Base-by-base conservation (phyloP, 768 basidiomycete genomes). In the Kwoniella sp. region DNA sequence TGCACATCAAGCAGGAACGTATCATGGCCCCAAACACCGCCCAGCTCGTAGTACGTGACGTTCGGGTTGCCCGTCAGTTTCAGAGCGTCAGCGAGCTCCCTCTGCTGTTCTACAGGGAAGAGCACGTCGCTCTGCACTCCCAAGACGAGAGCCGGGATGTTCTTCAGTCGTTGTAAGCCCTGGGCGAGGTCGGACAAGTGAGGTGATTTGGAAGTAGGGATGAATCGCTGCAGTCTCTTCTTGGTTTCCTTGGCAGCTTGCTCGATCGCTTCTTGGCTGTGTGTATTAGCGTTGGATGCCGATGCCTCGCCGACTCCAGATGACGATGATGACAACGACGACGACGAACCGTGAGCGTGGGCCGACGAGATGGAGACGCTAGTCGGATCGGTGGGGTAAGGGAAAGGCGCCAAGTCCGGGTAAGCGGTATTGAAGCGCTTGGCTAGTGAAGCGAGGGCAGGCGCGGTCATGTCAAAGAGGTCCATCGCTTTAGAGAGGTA, bases 401-500 rank as follows among this genome's bases (percentile, higher is more conserved):
- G 79, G 73, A 80, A 80, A 13, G 75, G 76, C 17, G 68, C 64
- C 22, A 68, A 58, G 37, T 65, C 57, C 22, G 78, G 72, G 57
- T 79, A 77, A 17, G 74, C 67, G 4, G 58, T 55, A 30, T 68
- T 65, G 65, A 70, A 81, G 51, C 73, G 70, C 25, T 79, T 74
- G 31, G 86, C 84, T 30, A 97, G 83, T 26, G 86, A 86, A 54
- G 85, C 79, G 20, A 99, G 85, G 17, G 92, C 86, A 17, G 90
- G 85, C 0, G 84, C 82, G 3, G 92, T 93, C 87, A 99, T 88
- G 82, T 97, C 95, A 82, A 99, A 99, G 0, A 98, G 85, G 80
- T 98, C 96, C 96, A 99, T 99, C 31, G 96, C 96, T 82, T 98
- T 99, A 4, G 92, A 95, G 66, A 99, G 87, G 84, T 98, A 99